Conservation (phyloP, 2,329 filamentous ascomycete genomes). For the Fonsecaea monophora region DNA sequence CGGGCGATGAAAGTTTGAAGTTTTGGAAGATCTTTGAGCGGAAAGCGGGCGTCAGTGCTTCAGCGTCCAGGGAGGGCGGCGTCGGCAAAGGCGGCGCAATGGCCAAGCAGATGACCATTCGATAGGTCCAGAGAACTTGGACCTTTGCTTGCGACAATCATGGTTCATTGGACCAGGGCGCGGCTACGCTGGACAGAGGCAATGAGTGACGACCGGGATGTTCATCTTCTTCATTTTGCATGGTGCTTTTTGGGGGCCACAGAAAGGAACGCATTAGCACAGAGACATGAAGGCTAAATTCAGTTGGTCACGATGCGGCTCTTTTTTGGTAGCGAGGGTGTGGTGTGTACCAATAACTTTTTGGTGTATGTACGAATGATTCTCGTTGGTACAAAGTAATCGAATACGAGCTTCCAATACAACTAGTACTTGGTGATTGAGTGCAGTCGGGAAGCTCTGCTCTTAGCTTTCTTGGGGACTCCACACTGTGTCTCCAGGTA, state of each 20-base stretch:
- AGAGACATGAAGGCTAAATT: background rate
- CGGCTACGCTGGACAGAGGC: background rate
- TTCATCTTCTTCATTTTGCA: constrained; percentile 20
- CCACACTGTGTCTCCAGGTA: background rate
- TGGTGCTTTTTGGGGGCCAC: constrained; percentile 25
- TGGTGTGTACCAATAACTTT: background rate
- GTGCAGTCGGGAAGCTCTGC: background rate
- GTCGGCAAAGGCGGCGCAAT: constrained; percentile 80
- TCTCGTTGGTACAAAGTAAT: constrained; percentile 2
- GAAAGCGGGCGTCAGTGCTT: constrained; percentile 78
- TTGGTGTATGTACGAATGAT: constrained; percentile 14
- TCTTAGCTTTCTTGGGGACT: background rate
- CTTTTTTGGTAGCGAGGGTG: constrained; percentile 1
- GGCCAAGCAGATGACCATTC: constrained; percentile 94
- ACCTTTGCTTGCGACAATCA: background rate
- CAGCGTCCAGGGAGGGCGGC: constrained; percentile 67
- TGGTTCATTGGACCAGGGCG: background rate
- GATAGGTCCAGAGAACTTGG: constrained; percentile 57
- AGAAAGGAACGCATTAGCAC: constrained; percentile 8
- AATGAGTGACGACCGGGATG: background rate
- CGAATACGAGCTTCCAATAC: background rate
- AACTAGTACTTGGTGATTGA: too few relatives aligned
- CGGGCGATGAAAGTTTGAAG: constrained; percentile 95
- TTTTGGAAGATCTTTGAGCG: constrained; percentile 99
- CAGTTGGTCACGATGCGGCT: constrained; percentile 26